Evolutionary conservation across 441 rosid species (phyloP), one percentile per base, ranked within the genome.

Genomic region (Pelargonium exstipulatum): DNA sequence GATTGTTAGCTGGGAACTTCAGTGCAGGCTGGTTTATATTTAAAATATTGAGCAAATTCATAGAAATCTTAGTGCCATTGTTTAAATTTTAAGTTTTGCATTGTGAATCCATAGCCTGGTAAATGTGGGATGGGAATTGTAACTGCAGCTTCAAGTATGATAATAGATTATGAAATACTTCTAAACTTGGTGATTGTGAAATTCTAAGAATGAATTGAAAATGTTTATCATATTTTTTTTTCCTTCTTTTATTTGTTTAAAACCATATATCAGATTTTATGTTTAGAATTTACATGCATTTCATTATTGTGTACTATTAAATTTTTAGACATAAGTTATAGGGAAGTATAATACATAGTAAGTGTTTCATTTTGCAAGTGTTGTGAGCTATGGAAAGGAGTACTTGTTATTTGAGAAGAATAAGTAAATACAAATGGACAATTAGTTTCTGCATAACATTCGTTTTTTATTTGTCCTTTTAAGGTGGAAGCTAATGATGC

Each of bases 401-500:
- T 68, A 10, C 20, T 10, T 14, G 18, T 48, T 76, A 58, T 12
- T 43, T 35, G 58, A 64, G 48, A 51, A 35, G 49, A 71, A 26
- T 73, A 3, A 20, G n/a, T n/a, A 64, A 20, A 20, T 16, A 17
- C 16, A 8, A 22, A 37, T 42, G 57, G 26, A 18, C 48, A 62
- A 66, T 61, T 65, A 6, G 55, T 43, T 60, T 73, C 48, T 1
- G 0, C 65, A 5, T 17, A 18, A 55, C 3, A 16, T 55, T 43
- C 13, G 9, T 35, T 69, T 53, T 65, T 18, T 45, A 2, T 73
- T 74, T 72, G 22, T 20, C 69, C 20, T 76, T 60, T 57, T 22
- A 74, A 91, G 99, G 96, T 91, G 64, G 96, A 87, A 79, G 87
- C 87, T 14, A 91, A 94, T 77, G 96, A 88, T 78, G 90, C 88